Conservation (phyloP, 805 yeast genomes). For the Wickerhamomyces xylosicus region DNA sequence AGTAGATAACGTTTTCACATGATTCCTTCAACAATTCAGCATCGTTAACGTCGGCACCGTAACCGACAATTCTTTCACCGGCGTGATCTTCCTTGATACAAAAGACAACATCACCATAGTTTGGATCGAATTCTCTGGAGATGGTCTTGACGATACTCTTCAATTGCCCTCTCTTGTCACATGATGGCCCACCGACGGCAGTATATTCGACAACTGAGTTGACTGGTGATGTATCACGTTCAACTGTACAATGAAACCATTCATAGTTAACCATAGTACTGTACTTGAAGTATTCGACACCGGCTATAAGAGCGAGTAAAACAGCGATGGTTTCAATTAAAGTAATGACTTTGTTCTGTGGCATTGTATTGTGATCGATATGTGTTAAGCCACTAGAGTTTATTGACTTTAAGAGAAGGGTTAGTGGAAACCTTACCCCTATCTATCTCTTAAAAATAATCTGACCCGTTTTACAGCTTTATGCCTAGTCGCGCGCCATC, state of each 20-base stretch:
- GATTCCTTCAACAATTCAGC: conserved; percentile 7
- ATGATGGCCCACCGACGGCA: conserved; percentile 32
- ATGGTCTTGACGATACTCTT: conserved; percentile 29
- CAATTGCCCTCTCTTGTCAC: conserved; percentile 33
- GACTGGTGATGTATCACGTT: conserved; percentile 14
- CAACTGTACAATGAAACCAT: conserved; percentile 35
- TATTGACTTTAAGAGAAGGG: no score
- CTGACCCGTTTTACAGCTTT: no score
- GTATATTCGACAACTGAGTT: conserved; percentile 22
- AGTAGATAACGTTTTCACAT: conserved; percentile 19
- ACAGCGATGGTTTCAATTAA: background rate
- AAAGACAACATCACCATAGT: conserved; percentile 22
- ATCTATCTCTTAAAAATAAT: no score
- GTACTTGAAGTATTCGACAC: conserved; percentile 33
- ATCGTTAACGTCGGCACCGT: conserved; percentile 10
- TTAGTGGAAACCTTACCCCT: no score
- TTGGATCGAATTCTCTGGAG: conserved; percentile 29
- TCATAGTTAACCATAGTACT: conserved; percentile 29
- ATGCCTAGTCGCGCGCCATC: no score
- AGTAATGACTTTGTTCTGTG: background rate
- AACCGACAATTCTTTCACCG: conserved; percentile 12
- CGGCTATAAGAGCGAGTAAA: conserved; percentile 22
- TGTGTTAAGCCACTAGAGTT: no score
- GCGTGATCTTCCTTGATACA: conserved; percentile 25
- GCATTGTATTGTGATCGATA: no score